Evolutionary conservation across 768 basidiomycete genomes (phyloP).

Genomic region (Pisolithus tinctorius): DNA sequence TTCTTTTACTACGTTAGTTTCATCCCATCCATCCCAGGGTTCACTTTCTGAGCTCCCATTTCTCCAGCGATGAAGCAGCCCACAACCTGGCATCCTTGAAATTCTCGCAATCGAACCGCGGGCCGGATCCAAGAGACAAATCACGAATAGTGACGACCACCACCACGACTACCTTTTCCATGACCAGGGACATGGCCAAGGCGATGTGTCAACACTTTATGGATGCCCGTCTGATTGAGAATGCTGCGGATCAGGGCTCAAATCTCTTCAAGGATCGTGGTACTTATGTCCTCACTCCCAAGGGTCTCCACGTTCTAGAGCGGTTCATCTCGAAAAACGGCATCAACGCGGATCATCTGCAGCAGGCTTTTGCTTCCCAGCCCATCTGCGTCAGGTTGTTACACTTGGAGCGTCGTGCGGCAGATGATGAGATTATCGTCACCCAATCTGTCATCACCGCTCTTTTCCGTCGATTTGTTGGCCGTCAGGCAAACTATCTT

Average conservation of each 20-base stretch:
- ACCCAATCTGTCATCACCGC: constrained; percentile 90
- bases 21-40: not conserved
- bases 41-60: constrained; percentile 7
- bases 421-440: constrained; percentile 97
- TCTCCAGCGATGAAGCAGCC: constrained; percentile 83
- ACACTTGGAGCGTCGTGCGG: constrained; percentile 87
- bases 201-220: constrained; percentile 99
- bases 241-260: constrained; percentile 83
- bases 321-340: constrained; percentile 99
- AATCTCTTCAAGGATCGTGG: constrained; percentile 97
- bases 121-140: constrained; percentile 96
- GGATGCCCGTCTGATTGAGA: constrained; percentile 97
- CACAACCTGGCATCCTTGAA: constrained; percentile 91
- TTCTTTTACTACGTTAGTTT: constrained; percentile 88
- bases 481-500: constrained; percentile 77
- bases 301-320: constrained; percentile 97
- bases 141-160: constrained; percentile 98
- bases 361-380: constrained; percentile 82
- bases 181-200: constrained; percentile 99
- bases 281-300: constrained; percentile 91
- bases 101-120: constrained; percentile 98
- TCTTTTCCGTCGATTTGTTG: constrained; percentile 92
- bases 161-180: constrained; percentile 98
- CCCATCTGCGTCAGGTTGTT: constrained; percentile 97
- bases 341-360: constrained; percentile 89